Conservation (phyloP, 192 early-diverging fungal genomes). For the Entomortierella lignicola region DNA sequence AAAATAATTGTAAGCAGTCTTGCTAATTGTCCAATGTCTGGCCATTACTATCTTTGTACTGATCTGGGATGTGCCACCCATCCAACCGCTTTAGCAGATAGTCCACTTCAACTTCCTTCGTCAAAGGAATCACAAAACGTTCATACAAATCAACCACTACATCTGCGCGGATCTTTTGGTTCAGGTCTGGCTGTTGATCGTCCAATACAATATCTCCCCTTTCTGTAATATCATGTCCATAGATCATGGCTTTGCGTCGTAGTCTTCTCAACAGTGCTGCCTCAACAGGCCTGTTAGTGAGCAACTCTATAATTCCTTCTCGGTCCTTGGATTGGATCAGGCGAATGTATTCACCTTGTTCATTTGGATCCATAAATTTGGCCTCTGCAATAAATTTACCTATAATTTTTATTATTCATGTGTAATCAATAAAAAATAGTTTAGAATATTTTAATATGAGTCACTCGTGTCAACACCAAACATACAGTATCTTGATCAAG, state of each 20-base stretch:
- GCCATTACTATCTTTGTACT: constrained; percentile 4
- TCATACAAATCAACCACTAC: constrained; percentile 93
- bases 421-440: background rate
- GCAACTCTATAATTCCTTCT: constrained; percentile 81
- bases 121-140: constrained; percentile 95
- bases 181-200: background rate
- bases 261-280: constrained; percentile 83
- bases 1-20: too few relatives aligned
- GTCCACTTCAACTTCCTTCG: constrained; percentile 96
- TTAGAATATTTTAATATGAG: background rate
- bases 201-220: constrained; percentile 44
- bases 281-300: constrained; percentile 93
- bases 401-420: constrained; percentile 18
- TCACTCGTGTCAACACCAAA: background rate
- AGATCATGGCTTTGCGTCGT: constrained; percentile 90
- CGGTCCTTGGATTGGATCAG: constrained; percentile 80
- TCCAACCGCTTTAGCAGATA: constrained; percentile 78
- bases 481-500: background rate
- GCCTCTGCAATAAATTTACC: constrained; percentile 98
- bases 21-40: background rate
- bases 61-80: constrained; percentile 21
- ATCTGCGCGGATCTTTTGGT: constrained; percentile 75
- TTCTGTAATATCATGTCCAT: constrained; percentile 90
- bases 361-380: constrained; percentile 87
- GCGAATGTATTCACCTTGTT: constrained; percentile 81